These are phyloP conservation scores for Brassica balearica DNA, from an alignment of 441 rosid genomes.

Conservation along the genomic window DNA sequence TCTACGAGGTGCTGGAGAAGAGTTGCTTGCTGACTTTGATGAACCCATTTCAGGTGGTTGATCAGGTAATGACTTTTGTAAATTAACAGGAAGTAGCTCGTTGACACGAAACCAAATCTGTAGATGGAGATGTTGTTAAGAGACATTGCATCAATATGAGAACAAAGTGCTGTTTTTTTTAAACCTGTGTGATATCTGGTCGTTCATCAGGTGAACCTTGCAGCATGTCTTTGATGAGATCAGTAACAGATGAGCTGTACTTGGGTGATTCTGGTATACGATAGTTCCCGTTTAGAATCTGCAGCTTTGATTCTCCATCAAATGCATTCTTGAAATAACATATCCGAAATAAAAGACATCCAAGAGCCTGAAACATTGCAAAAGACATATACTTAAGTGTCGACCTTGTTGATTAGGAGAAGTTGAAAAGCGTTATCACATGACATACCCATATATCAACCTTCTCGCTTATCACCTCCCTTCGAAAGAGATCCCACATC, in stretches of 20 bases:
- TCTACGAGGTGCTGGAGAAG: conserved; percentile 74
- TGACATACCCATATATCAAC: conserved; percentile 92
- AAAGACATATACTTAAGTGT: conserved; percentile 11
- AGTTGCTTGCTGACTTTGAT: conserved; percentile 56
- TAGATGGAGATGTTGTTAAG: conserved; percentile 23
- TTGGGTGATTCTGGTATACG: conserved; percentile 85
- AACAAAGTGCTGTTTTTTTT: neutral
- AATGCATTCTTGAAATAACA: conserved; percentile 93
- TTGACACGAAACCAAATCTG: conserved; percentile 97
- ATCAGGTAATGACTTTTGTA: conserved; percentile 90
- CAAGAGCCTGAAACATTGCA: conserved; percentile 74
- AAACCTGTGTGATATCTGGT: conserved; percentile 82
- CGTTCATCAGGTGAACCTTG: conserved; percentile 89
- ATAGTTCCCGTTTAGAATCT: conserved; percentile 89
- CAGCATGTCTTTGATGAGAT: conserved; percentile 85
- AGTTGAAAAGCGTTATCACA: conserved; percentile 3
- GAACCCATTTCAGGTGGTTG: conserved; percentile 74
- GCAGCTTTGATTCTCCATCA: conserved; percentile 97
- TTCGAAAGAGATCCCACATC: conserved; percentile 98
- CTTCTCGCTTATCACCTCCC: conserved; percentile 90
- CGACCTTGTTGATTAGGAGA: neutral
- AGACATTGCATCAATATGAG: neutral
- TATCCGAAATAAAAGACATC: conserved; percentile 92
- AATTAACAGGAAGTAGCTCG: conserved; percentile 72
- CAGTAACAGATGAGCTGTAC: conserved; percentile 65